Conservation (phyloP, 495 filamentous ascomycete species). For the Copromyces sp. region DNA sequence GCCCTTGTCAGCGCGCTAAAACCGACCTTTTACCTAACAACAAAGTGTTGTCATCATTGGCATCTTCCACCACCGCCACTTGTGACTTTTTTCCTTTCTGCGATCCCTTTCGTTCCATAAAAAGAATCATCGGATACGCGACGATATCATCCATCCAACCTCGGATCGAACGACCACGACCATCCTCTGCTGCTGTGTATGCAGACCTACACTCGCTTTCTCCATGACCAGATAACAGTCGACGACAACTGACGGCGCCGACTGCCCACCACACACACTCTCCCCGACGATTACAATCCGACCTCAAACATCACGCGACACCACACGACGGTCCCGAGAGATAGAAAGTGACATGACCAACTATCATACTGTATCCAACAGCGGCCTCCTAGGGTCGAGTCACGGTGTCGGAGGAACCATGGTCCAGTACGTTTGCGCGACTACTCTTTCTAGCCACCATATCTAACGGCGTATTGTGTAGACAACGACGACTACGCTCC, state of each 20-base stretch:
- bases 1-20: not conserved
- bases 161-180: not conserved
- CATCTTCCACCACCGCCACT: not conserved
- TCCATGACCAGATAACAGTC: not conserved
- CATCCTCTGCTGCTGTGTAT: not conserved
- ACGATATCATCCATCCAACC: not conserved
- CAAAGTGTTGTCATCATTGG: not conserved
- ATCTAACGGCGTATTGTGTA: conserved; percentile 2
- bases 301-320: not conserved
- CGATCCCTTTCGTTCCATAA: not conserved
- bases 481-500: conserved; percentile 25
- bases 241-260: not conserved
- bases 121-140: not conserved
- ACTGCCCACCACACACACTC: not conserved
- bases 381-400: not conserved
- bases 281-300: too few relatives aligned
- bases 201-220: not conserved
- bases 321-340: not conserved
- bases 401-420: not conserved
- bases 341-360: not conserved
- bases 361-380: not conserved
- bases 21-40: not conserved
- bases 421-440: not conserved
- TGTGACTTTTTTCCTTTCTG: not conserved
- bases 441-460: not conserved